A percentile compares a stretch with the other conserved stretches of the same genome.
Conservation (phyloP, 176 grass and related monocot genomes). For the Triticum urartu region DNA sequence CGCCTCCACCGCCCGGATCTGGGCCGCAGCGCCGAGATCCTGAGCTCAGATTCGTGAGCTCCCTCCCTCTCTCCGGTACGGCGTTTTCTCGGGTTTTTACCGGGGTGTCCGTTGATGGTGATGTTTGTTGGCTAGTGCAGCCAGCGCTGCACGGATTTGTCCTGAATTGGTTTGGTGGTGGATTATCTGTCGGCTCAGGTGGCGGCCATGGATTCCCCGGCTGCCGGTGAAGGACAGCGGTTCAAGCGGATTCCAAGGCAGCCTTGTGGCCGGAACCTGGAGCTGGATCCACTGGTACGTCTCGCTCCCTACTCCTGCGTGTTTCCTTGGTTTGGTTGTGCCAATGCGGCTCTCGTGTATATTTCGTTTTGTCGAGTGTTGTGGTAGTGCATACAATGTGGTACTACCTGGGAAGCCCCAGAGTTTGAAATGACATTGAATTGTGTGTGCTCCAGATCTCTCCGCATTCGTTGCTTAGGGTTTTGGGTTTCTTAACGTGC, state of each 20-base stretch:
- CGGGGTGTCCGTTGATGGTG: neutral
- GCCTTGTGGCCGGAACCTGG: conserved; percentile 47
- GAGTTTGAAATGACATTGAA: conserved; percentile 14
- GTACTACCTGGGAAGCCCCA: neutral
- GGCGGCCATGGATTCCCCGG: conserved; percentile 50
- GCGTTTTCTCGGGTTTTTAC: neutral
- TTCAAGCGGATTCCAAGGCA: conserved; percentile 76
- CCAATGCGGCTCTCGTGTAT: conserved; percentile 9
- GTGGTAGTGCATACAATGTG: neutral
- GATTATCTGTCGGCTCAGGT: conserved; percentile 22
- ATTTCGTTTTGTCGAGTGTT: neutral
- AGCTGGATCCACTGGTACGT: conserved; percentile 78
- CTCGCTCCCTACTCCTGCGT: neutral
- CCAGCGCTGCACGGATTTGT: neutral
- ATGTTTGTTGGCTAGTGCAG: neutral
- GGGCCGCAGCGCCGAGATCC: conserved; percentile 37
- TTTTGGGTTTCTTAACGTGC: conserved; percentile 25
- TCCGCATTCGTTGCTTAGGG: conserved; percentile 14
- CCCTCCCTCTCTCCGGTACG: conserved; percentile 26
- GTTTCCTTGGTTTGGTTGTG: conserved; percentile 19
- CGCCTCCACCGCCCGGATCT: conserved; percentile 42
- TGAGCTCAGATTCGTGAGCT: conserved; percentile 22
- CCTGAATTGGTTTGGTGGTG: conserved; percentile 8
- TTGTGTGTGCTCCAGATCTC: neutral
- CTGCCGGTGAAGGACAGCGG: conserved; percentile 56